Evolutionary conservation across 495 filamentous ascomycete genomes (phyloP).

Genomic region (Penicillium desertorum): DNA sequence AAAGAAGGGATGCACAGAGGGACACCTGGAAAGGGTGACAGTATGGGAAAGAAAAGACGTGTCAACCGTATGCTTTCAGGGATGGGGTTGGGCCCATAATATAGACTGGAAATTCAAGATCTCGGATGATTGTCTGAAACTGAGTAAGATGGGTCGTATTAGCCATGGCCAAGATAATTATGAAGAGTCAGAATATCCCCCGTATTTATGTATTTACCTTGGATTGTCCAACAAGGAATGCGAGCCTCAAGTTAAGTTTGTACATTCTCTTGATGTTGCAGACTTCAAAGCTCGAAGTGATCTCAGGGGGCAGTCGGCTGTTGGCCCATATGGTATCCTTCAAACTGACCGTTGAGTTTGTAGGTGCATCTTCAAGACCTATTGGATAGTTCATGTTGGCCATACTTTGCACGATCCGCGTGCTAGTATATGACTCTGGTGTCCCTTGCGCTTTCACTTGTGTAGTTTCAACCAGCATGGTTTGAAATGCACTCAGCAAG

Average conservation of each 20-base stretch:
- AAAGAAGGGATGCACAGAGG: background rate
- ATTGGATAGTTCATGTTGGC: constrained; percentile 2
- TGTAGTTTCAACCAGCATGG: constrained; percentile 8
- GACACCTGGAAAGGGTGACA: background rate
- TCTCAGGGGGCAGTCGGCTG: background rate
- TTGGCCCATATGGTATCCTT: background rate
- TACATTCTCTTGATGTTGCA: constrained; percentile 11
- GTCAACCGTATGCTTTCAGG: background rate
- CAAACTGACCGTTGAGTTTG: background rate
- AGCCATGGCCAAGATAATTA: background rate
- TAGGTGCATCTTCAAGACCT: background rate
- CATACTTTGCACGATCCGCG: constrained; percentile 6
- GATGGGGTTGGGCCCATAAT: background rate
- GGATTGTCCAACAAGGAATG: background rate
- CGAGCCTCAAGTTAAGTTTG: background rate
- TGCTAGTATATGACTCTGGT: background rate
- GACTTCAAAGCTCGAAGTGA: constrained; percentile 6
- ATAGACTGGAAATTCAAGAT: constrained; percentile 5
- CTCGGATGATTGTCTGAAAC: background rate
- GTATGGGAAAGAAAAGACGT: background rate
- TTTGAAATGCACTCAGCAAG: constrained; percentile 1
- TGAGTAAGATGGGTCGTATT: background rate
- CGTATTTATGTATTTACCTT: background rate
- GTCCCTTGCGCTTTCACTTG: constrained; percentile 2
- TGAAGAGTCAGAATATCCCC: background rate